Evolutionary conservation across 2,329 filamentous ascomycete genomes (phyloP), one percentile per base, ranked within the genome.

Genomic region (Epichloe amarillans): DNA sequence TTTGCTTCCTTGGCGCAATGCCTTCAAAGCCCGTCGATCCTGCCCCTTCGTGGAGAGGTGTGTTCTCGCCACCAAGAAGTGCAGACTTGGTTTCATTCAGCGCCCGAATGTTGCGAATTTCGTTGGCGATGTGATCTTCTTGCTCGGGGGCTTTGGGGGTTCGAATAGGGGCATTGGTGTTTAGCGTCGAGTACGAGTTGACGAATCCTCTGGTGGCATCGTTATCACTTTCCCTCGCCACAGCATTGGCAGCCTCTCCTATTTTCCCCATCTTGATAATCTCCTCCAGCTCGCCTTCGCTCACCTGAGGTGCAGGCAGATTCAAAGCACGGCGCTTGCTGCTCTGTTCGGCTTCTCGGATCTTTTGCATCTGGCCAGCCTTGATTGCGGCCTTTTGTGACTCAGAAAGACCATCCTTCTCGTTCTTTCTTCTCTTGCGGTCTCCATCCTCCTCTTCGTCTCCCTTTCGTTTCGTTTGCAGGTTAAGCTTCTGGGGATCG

Each of bases 181-280:
- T 85, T 49, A 95, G 79, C 39, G 80, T 82, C 15, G 85, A 81
- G 66, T 98, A 98, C 58, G 89, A 87, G 57, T 88, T 88, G 52
- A 97, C 79, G 44, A 98, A 74, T 4, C 90, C 89, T 57, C 86
- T 81, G 0, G 90, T 95, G 49, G 87, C 82, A 62, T 88, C 82
- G 56, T 90, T 94, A 53, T 95, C 88, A 64, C 86, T 86, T 49
- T 82, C 81, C 43, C 80, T 79, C 4, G 87, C 88, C 64, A 86
- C 74, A 55, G 76, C 72, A 60, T 83, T 89, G 42, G 93, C 93
- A 48, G 84, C 83, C 62, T 96, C 89, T 38, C 91, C 93, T 53
- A 89, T 80, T 78, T 95, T 86, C 43, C 93, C 91, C 89, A 97
- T 95, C 73, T 98, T 98, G 56, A 98, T 88, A 61, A 98, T 97